phyloP scores from a whole-genome alignment of 179 eudicot genomes.

The Heliamphora pulchella region DNA sequence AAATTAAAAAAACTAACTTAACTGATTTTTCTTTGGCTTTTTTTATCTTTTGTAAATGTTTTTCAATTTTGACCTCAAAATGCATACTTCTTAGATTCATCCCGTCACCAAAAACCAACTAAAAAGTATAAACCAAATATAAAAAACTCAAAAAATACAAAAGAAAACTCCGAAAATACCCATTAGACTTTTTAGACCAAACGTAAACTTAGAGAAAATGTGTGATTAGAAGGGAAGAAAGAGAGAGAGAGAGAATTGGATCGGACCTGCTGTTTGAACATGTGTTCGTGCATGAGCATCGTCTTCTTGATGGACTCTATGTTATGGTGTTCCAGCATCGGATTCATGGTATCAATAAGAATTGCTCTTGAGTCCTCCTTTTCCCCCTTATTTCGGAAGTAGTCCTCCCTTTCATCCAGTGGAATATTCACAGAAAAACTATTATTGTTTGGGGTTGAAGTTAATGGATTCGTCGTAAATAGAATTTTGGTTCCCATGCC shows the following conservation, averaged over 20 bases:
- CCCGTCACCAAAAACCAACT: no score
- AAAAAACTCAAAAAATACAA: no score
- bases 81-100: no score
- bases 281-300: conserved; percentile 48
- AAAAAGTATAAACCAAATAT: no score
- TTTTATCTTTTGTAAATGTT: no score
- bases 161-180: no score
- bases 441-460: conserved; percentile 10
- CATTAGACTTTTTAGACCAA: no score
- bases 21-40: no score
- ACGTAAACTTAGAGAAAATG: no score
- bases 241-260: background rate
- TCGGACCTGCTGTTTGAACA: conserved; percentile 48
- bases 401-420: conserved; percentile 8
- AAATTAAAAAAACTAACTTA: no score
- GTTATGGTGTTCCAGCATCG: conserved; percentile 23
- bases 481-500: conserved; percentile 36
- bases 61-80: no score
- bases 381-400: background rate
- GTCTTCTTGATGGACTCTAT: conserved; percentile 41
- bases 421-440: background rate
- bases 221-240: background rate
- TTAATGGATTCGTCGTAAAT: conserved; percentile 21
- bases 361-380: background rate
- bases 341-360: background rate